Base-by-base conservation (phyloP, 306 rosid species). In the Prunus campanulata region DNA sequence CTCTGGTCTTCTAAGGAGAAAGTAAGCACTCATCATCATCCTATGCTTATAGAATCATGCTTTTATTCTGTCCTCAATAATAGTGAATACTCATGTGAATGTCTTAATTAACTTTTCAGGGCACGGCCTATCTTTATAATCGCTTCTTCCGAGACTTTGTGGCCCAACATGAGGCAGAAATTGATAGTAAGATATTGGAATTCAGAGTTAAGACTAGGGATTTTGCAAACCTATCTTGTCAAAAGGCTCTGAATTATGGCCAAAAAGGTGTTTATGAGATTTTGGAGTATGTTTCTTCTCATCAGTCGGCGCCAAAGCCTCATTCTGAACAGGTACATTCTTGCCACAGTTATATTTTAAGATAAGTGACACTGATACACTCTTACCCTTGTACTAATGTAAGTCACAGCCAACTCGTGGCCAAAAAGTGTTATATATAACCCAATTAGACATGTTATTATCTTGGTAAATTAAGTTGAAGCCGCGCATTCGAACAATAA, bases 1-100 rank as follows among this genome's bases (percentile, higher is more conserved):
- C 82, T 85, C 18, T 85, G 86, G 88, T 80, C 74, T 30, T 82
- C 85, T 2, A 75, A 81, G 50, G 79, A 75, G 72, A 81, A 71
- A 66, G 88, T 85, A 68, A 8, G 82, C 19, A 13, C 27, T 79
- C 47, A 35, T 42, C 48, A 3, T 27, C 66, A 24, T 62, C 44
- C 9, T 6, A 11, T 29, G 6, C 18, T 62, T 12, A 25, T 14
- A 2, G 11, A 59, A 24, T 59, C 65, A 24, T 11, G 64, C 1
- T 59, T 59, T 54, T 54, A 54, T 56, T 56, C 11, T 7, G 44
- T 39, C 44, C 9, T 39, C 6, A 39, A 39, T 39, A 39, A 39
- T 6, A 39, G 22, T 2, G 14, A 20, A 20, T 20, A 3, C 15
- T 35, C 42, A 6, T 56, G 2, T 56, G 2, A 56, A 59, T 59